These are phyloP conservation scores for Viola pubescens DNA, from an alignment of 441 rosid genomes.

Conservation along the genomic window DNA sequence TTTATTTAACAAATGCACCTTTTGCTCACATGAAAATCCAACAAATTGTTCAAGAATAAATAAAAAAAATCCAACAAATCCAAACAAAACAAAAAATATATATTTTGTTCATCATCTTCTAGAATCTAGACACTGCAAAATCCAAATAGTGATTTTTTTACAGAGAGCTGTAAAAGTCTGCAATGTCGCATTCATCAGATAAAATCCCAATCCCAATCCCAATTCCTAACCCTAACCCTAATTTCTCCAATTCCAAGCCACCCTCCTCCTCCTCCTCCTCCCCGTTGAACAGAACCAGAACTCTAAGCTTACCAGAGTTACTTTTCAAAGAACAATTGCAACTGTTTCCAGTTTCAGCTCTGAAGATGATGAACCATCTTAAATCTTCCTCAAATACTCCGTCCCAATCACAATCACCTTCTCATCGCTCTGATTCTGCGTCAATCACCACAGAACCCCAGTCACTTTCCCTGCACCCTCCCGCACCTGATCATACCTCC, in stretches of 20 bases:
- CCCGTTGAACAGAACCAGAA: neutral
- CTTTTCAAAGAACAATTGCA: conserved; percentile 25
- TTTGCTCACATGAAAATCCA: too few species aligned
- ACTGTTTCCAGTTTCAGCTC: conserved; percentile 31
- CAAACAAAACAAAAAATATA: neutral
- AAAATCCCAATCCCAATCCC: neutral
- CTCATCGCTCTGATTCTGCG: conserved; percentile 8
- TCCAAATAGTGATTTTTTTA: neutral
- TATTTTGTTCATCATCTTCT: neutral
- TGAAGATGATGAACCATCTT: conserved; percentile 24
- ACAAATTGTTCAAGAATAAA: too few species aligned
- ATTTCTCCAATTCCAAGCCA: neutral
- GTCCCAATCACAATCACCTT: conserved; percentile 21
- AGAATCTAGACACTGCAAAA: neutral
- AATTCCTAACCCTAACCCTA: conserved; percentile 9
- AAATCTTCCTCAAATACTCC: conserved; percentile 18
- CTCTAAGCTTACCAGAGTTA: conserved; percentile 21
- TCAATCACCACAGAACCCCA: neutral
- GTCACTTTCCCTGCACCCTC: conserved; percentile 11
- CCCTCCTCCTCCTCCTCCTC: neutral
- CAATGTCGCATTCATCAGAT: conserved; percentile 5
- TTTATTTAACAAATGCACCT: too few species aligned
- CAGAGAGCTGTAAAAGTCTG: neutral
- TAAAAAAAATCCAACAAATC: neutral
- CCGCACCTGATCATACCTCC: conserved; percentile 31